Percentiles rank a stretch among this genome's conserved stretches.
Conservation (phyloP, 2,329 filamentous ascomycete genomes). For the Fusarium sp. region DNA sequence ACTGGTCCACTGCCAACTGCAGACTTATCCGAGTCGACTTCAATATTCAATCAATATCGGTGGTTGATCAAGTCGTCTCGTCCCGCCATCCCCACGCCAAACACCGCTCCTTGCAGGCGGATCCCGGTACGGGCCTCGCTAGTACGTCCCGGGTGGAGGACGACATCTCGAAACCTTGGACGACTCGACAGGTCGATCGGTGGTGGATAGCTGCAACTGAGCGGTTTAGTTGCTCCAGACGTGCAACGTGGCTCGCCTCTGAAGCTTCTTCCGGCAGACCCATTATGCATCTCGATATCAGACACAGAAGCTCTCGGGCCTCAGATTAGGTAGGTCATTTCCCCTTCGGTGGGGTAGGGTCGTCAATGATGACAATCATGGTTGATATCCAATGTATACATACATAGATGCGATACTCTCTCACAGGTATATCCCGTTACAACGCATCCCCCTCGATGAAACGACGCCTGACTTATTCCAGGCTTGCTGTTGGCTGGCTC, state of each 20-base stretch:
- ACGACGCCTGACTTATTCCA: conserved; percentile 25
- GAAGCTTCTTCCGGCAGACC: conserved; percentile 44
- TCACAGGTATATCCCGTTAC: conserved; percentile 13
- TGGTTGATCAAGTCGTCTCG: conserved; percentile 11
- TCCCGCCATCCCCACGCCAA: conserved; percentile 40
- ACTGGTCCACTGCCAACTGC: conserved; percentile 25
- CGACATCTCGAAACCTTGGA: conserved; percentile 35
- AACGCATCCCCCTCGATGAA: conserved; percentile 13
- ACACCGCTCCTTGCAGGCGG: conserved; percentile 31
- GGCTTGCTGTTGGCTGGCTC: conserved; percentile 15
- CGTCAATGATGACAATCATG: conserved; percentile 32
- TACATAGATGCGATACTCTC: not conserved
- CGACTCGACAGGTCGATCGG: conserved; percentile 31
- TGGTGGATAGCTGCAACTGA: conserved; percentile 44
- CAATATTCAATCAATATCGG: conserved; percentile 4
- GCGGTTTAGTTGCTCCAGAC: conserved; percentile 47
- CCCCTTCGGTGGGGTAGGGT: conserved; percentile 36
- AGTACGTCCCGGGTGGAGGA: conserved; percentile 27
- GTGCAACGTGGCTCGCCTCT: conserved; percentile 53
- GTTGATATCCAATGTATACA: conserved; percentile 23
- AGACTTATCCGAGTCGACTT: conserved; percentile 15
- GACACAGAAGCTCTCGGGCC: conserved; percentile 42
- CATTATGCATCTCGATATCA: conserved; percentile 47
- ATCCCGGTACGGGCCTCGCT: conserved; percentile 37
- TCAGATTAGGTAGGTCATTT: conserved; percentile 37